Evolutionary conservation across 176 grass and related monocot species (phyloP), one percentile per base, ranked within the genome.

Genomic region (Cymbopogon citratus): DNA sequence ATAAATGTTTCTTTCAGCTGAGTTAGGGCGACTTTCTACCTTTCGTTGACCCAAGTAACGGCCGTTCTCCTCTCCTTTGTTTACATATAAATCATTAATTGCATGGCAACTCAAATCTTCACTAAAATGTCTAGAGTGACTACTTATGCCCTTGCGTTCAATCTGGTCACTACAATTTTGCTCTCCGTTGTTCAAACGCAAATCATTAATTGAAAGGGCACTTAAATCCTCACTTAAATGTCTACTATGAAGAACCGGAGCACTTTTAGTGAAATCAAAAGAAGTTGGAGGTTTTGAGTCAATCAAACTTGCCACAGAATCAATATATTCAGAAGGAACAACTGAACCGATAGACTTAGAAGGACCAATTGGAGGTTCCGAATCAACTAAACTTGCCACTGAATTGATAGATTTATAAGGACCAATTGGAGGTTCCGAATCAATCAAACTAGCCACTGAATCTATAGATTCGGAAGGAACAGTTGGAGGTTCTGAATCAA

Each of bases 171-270:
- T 41, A 7, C 4, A 46, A 79, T 54, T 63, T 4, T 71, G n/a
- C 9, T 89, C 72, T 81, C 24, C 21, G 3, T 68, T 51, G 18
- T 81, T 87, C 31, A 84, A 29, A 36, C 67, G 48, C 13, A 78
- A 65, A 74, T 78, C 64, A 81, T 90, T 81, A 46, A 69, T 69
- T 57, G 77, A 64, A 74, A 82, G 78, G 8, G 66, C 81, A 82
- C 73, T 85, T 72, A 85, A 77, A 81, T 89, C 87, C 71, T 90
- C 88, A 57, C 83, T 86, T 74, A 72, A 66, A 78, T 79, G 79
- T 41, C 73, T 78, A 63, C 26, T 81, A 72, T 90, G 88, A 60
- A 52, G 6, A 73, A 25, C 7, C 1, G 35, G 26, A 10, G 68
- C 57, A 62, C 6, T 82, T 75, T 27, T n/a, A 46, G 67, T 14